Evolutionary conservation across 306 rosid species (phyloP).

Genomic region (Cucurbita argyrosperma): DNA sequence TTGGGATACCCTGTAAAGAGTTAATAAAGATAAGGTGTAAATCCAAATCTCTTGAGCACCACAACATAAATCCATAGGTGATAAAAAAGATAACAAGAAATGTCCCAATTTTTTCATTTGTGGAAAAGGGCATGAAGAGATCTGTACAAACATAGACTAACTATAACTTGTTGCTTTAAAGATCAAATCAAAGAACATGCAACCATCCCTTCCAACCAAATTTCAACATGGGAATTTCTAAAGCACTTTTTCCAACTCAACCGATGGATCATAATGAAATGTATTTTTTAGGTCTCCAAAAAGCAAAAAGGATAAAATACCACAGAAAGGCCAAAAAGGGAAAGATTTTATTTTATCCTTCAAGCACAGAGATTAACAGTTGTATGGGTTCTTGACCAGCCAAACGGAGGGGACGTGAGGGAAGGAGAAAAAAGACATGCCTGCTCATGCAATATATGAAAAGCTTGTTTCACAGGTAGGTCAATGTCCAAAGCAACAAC

Average conservation of each 20-base stretch:
- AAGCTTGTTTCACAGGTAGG: constrained; percentile 94
- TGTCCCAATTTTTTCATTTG: neutral
- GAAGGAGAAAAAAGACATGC: constrained; percentile 23
- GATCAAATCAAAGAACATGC: neutral
- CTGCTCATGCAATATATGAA: constrained; percentile 92
- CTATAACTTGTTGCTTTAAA: neutral
- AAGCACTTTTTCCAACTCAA: neutral
- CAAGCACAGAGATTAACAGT: neutral
- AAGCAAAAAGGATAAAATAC: neutral
- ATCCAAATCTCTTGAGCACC: constrained; percentile 12
- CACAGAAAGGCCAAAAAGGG: neutral
- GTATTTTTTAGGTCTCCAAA: neutral
- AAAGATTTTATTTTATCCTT: neutral
- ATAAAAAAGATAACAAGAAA: neutral
- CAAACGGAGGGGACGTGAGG: neutral
- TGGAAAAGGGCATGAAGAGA: neutral
- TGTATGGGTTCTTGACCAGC: neutral
- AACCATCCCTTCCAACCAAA: neutral
- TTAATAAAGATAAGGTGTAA: constrained; percentile 13
- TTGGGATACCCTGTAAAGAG: constrained; percentile 64
- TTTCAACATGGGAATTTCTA: neutral
- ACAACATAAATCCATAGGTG: neutral
- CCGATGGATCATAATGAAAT: neutral
- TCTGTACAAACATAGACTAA: neutral
- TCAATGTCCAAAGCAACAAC: constrained; percentile 80